Evolutionary conservation across 768 basidiomycete species (phyloP).

Genomic region (Rhodotorula graminis): DNA sequence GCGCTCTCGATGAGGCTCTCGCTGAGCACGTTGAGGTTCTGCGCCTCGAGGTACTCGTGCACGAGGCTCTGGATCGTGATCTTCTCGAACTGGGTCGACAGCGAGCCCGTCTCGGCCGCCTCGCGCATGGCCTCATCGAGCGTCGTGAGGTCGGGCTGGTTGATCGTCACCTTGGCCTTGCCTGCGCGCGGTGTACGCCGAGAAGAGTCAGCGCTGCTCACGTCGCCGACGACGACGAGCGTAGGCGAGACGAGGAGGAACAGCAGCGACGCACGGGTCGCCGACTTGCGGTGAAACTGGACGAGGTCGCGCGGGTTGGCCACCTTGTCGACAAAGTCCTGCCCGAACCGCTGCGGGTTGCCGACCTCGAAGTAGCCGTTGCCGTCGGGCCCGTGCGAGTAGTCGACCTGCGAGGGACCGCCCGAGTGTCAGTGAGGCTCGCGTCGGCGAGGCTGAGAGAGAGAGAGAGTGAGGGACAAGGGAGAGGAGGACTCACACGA

Average conservation of each 20-base stretch:
- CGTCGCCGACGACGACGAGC: no score
- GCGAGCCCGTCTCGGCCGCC: slow-evolving; percentile 67
- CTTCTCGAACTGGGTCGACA: slow-evolving; percentile 63
- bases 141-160: slow-evolving; percentile 65
- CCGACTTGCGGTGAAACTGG: slow-evolving; percentile 77
- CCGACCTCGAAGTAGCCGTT: slow-evolving; percentile 84
- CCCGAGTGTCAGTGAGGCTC: not conserved
- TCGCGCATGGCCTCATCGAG: slow-evolving; percentile 60
- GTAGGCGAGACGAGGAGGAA: not conserved
- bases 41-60: slow-evolving; percentile 81
- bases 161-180: slow-evolving; percentile 59
- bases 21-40: slow-evolving; percentile 84
- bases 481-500: slow-evolving; percentile 8
- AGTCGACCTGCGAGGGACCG: slow-evolving; percentile 17
- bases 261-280: slow-evolving; percentile 44
- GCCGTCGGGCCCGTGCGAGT: slow-evolving; percentile 54
- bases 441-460: not conserved
- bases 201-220: no score
- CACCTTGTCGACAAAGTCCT: slow-evolving; percentile 81
- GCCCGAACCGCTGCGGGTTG: slow-evolving; percentile 94
- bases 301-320: slow-evolving; percentile 94
- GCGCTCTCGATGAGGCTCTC: slow-evolving; percentile 90
- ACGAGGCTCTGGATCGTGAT: slow-evolving; percentile 85
- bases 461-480: not conserved
- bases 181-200: slow-evolving; percentile 9